A percentile compares a stretch with the other conserved stretches of the same genome.
Conservation (phyloP, 106 monocot species). For the Ottelia alismoides region DNA sequence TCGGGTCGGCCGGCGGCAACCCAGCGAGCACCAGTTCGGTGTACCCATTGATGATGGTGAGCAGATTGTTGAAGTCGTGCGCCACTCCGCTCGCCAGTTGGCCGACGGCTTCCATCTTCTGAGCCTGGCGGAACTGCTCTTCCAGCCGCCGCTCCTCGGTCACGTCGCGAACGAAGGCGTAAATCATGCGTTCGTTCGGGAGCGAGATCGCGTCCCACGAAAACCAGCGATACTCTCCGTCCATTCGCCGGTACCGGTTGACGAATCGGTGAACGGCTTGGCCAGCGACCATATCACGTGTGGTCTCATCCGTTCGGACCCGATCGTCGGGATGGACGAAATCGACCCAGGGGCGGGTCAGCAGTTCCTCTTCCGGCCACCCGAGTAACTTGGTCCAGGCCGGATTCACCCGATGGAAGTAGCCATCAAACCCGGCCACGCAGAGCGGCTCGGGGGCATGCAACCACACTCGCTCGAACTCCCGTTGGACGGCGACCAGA, state of each 20-base stretch:
- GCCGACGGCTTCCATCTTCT: too few species aligned
- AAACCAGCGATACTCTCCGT: not conserved
- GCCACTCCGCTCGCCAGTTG: too few species aligned
- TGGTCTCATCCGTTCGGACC: not conserved
- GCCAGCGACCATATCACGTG: not conserved
- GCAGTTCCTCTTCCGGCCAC: not conserved
- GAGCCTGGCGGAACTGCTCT: too few species aligned
- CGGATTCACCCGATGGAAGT: not conserved
- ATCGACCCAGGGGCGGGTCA: not conserved
- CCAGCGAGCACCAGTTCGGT: too few species aligned
- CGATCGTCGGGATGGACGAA: not conserved
- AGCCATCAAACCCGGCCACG: not conserved
- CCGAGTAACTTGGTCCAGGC: not conserved
- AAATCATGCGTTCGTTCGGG: not conserved
- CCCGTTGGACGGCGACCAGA: too few species aligned
- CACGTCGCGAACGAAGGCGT: not conserved
- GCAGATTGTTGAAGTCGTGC: too few species aligned
- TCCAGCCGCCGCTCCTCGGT: not conserved
- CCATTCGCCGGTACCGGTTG: not conserved
- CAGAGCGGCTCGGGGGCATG: not conserved
- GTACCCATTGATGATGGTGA: too few species aligned
- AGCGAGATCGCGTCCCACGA: not conserved
- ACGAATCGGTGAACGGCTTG: not conserved
- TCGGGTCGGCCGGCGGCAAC: too few species aligned
- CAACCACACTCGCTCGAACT: too few species aligned